Evolutionary conservation across 1,139 yeast genomes (phyloP).

Genomic region (Nakaseomyces uthaithaninus): DNA sequence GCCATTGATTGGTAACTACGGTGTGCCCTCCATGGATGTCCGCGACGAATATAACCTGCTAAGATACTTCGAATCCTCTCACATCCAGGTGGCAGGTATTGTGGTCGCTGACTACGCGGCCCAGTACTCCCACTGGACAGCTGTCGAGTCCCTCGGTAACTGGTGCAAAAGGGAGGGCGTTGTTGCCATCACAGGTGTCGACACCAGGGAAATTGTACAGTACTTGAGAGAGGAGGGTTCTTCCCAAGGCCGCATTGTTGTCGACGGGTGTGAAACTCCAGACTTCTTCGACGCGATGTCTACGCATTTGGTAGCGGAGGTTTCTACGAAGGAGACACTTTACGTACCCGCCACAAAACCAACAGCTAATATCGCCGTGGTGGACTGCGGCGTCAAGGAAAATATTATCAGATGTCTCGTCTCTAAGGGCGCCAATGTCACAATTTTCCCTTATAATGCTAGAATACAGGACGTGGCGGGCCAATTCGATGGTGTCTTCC

Average conservation of each 20-base stretch:
- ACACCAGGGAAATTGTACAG: conserved; percentile 88
- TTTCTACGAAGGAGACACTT: conserved; percentile 91
- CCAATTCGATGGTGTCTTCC: conserved; percentile 88
- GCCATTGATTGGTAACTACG: conserved; percentile 95
- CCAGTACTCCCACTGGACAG: conserved; percentile 97
- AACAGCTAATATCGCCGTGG: conserved; percentile 69
- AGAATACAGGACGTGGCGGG: conserved; percentile 86
- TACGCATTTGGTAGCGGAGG: conserved; percentile 84
- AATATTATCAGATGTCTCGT: conserved; percentile 89
- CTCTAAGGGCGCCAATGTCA: conserved; percentile 88
- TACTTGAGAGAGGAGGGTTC: conserved; percentile 94
- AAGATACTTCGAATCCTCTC: conserved; percentile 86
- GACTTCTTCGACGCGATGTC: conserved; percentile 50
- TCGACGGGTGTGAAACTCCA: conserved; percentile 60
- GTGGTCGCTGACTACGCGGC: conserved; percentile 94
- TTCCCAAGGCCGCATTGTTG: conserved; percentile 77
- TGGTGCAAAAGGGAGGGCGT: conserved; percentile 97
- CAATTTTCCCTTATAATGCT: conserved; percentile 93
- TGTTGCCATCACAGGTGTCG: conserved; percentile 95
- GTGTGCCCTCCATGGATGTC: conserved; percentile 80
- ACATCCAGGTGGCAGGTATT: conserved; percentile 87
- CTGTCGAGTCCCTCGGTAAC: conserved; percentile 86
- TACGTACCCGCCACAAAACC: conserved; percentile 50
- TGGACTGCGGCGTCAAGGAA: conserved; percentile 98
- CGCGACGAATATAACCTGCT: conserved; percentile 79